Evolutionary conservation across 441 rosid genomes (phyloP).

Genomic region (Gossypium davidsonii): DNA sequence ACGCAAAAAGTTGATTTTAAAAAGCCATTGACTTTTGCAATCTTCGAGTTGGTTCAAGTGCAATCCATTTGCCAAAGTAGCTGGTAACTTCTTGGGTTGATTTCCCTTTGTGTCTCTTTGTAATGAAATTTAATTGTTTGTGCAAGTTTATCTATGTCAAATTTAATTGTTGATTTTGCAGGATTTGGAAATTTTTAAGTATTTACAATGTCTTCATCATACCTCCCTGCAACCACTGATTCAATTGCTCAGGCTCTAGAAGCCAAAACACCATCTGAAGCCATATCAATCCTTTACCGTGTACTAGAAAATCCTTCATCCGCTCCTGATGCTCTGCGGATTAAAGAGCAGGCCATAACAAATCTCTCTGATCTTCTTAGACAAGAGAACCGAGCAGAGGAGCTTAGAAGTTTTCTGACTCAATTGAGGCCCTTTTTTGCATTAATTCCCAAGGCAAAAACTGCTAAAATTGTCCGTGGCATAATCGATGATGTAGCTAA

Average conservation of each 20-base stretch:
- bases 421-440: slow-evolving; percentile 79
- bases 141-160: neutral
- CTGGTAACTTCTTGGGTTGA: neutral
- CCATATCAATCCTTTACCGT: slow-evolving; percentile 61
- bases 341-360: slow-evolving; percentile 75
- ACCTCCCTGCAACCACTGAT: slow-evolving; percentile 71
- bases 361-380: slow-evolving; percentile 74
- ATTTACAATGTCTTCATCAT: slow-evolving; percentile 45
- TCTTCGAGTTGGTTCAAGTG: neutral
- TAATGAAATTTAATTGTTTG: neutral
- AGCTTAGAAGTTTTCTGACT: slow-evolving; percentile 63
- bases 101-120: neutral
- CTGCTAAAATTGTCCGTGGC: slow-evolving; percentile 81
- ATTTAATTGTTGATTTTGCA: slow-evolving; percentile 21
- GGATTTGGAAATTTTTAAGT: slow-evolving; percentile 18
- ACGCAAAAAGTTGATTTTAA: neutral
- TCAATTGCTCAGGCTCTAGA: slow-evolving; percentile 65
- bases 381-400: slow-evolving; percentile 77
- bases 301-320: slow-evolving; percentile 79
- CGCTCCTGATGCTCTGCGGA: slow-evolving; percentile 64
- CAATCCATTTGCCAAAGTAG: neutral
- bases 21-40: neutral
- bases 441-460: slow-evolving; percentile 86
- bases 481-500: slow-evolving; percentile 83
- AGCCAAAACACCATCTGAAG: slow-evolving; percentile 53